Evolutionary conservation across 352 stramenopile genomes (phyloP), one percentile per base, ranked within the genome.

Genomic region (Phytophthora brassicae): DNA sequence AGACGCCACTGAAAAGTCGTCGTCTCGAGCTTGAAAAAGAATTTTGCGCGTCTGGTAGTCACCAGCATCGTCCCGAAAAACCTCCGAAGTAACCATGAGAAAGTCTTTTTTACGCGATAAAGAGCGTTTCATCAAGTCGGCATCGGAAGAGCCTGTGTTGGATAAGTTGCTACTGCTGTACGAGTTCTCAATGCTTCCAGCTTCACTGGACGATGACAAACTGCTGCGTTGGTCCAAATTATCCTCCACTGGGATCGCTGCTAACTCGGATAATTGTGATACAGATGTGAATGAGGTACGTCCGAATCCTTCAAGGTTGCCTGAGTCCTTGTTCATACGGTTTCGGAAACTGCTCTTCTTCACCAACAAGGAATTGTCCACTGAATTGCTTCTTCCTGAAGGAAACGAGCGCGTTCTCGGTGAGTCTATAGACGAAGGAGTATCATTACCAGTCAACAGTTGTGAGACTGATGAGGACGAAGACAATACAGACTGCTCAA

Each of bases 11-110:
- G 83, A 93, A 35, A 95, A 95, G 43, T 95, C 85, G 43, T 95
- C 79, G 41, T 90, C 79, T n/a, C 74, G 77, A 16, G 87, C 85
- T 51, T 95, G 87, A 55, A 95, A 95, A 2, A 95, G 66, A 66
- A 95, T 90, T 57, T 95, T 95, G n/a, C 87, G 83, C 23, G 81
- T 85, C 57, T 95, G 87, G 52, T 90, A 94, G 66, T 92, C 87
- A 17, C 87, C 87, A 8, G 84, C 83, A 63, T 94, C 79, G 52
- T 89, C 77, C 49, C 85, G 85, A 39, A 95, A 94, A n/a, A 95
- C 87, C 48, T 95, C 85, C 0, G 84, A 93, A 13, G 86, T 96
- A 22, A 96, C 86, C 88, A 96, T 96, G 41, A 96, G 67, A 44
- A 96, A 96, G 58, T 96, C 88, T 35, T 94, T 92, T 56, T 95